These are phyloP conservation scores for Linanthus parryae DNA, from an alignment of 148 eudicot species.

Conservation along the genomic window DNA sequence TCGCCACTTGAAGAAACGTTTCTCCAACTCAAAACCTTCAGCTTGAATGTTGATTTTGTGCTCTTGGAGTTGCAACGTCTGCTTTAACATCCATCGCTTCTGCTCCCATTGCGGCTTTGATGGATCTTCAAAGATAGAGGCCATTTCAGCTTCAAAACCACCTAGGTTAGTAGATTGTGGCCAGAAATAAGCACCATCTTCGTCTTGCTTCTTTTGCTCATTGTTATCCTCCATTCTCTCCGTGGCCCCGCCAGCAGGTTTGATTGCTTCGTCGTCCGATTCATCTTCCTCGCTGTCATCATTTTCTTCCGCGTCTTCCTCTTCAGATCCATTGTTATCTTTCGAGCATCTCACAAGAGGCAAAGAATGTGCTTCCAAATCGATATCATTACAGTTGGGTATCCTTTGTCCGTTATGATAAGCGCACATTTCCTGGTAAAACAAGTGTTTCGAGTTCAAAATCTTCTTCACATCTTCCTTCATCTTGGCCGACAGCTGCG, in stretches of 20 bases:
- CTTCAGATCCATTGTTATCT: slow-evolving; percentile 26
- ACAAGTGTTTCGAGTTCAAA: slow-evolving; percentile 65
- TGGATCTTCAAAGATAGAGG: slow-evolving; percentile 22
- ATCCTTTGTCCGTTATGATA: slow-evolving; percentile 56
- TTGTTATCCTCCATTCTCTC: slow-evolving; percentile 14
- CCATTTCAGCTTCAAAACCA: slow-evolving; percentile 24
- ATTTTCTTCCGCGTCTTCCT: slow-evolving; percentile 31
- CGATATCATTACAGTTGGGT: slow-evolving; percentile 43
- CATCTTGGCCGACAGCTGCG: slow-evolving; percentile 38
- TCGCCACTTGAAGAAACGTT: slow-evolving; percentile 46
- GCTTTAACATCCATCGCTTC: slow-evolving; percentile 35
- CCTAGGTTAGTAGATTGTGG: slow-evolving; percentile 13
- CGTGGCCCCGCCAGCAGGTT: slow-evolving; percentile 11
- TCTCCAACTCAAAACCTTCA: slow-evolving; percentile 47
- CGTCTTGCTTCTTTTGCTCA: slow-evolving; percentile 15
- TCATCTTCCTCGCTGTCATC: slow-evolving; percentile 43
- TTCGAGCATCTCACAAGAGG: slow-evolving; percentile 23
- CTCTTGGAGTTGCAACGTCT: slow-evolving; percentile 29
- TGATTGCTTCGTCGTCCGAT: slow-evolving; percentile 25
- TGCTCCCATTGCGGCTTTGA: slow-evolving; percentile 27
- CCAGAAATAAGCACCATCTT: slow-evolving; percentile 15
- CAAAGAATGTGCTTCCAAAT: slow-evolving; percentile 31
- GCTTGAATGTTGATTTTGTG: slow-evolving; percentile 34
- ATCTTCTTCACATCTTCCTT: slow-evolving; percentile 63
- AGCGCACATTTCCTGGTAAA: slow-evolving; percentile 74